Evolutionary conservation across 1,284 basidiomycete species (phyloP), one percentile per base, ranked within the genome.

Genomic region (Schizophyllum commune): DNA sequence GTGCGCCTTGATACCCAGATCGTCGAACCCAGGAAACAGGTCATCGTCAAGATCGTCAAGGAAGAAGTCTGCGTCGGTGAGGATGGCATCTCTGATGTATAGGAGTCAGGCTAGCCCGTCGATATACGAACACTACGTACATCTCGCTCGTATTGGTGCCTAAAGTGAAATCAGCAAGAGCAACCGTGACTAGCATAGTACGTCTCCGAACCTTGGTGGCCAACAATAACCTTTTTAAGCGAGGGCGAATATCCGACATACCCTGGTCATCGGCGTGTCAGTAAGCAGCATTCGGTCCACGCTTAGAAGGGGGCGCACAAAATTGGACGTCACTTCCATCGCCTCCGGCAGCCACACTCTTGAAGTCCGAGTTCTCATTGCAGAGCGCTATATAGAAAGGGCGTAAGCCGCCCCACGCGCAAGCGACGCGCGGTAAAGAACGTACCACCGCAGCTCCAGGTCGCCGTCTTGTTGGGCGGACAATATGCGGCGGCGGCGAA

Each of bases 401-500:
- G 39, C 39, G 39, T 47, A 47, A 13, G 39, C 39, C 39, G 17
- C 34, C 27, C 3, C 56, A 5, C 27, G 20, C 21, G 32, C 33
- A 19, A 17, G 20, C 13, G 32, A n/a, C 13, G 9, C 39, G 39
- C 9, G 39, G 27, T 27, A 27, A 56, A 8, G 27, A 2, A 69
- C 77, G 21, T 63, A 83, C 83, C 66, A 68, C 88, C 86, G 70
- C 86, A 88, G 52, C 69, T 71, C 86, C 86, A 89, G 8, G 74
- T 70, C 22, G 77, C 64, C 6, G 82, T 83, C 32, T 67, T 62
- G 0, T 73, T 65, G 0, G 83, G 71, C 3, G 68, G 6, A 65
- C 86, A 89, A 68, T 84, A 84, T 1, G 77, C 83, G 1, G 83
- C 75, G 58, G 77, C 78, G 1, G 85, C 83, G 66, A 80, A 87